Evolutionary conservation across 2,329 filamentous ascomycete genomes (phyloP), one percentile per base, ranked within the genome.

Genomic region (Neocucurbitaria cava): DNA sequence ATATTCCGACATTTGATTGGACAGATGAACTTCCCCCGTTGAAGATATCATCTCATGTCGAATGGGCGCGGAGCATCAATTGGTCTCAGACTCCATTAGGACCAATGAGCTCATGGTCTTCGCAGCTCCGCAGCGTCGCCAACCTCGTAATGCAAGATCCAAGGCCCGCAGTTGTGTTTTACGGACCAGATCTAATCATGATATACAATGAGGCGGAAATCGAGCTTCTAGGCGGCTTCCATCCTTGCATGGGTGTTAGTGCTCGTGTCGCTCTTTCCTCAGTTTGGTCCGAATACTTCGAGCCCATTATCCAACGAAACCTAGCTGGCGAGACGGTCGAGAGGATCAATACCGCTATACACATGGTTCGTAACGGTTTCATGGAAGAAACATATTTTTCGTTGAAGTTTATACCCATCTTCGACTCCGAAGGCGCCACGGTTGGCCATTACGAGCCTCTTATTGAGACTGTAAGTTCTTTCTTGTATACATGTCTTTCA

Each of bases 321-420:
- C 23, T 65, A 1, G 59, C 58, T 1, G 67, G 67, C 8, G 58
- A 69, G 31, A 65, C 66, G 0, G 47, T 71, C 1, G 59, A 60
- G 30, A 58, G 69, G 67, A 85, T 90, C 52, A 89, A 94, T 63
- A 87, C 92, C 54, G 84, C 85, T 41, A 80, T 93, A 1, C 91
- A 92, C 64, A 81, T 94, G 23, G 78, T 82, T 17, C 84, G 90
- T 8, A 83, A 87, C 56, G 85, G 85, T 1, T 90, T 84, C 56
- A 73, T 90, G 5, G 89, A 95, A 72, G 90, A 94, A 68, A 86
- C 89, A 0, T 93, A 89, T 68, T 93, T 92, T 70, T 89, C 87
- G 13, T 92, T 89, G 86, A 89, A 87, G 1, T 85, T 93, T 28
- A 86, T 92, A 23, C 90, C 90, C 0, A 79, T 93, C 39, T 82